phyloP scores from a whole-genome alignment of 2,329 filamentous ascomycete genomes.

The Anthostomella pinea region DNA sequence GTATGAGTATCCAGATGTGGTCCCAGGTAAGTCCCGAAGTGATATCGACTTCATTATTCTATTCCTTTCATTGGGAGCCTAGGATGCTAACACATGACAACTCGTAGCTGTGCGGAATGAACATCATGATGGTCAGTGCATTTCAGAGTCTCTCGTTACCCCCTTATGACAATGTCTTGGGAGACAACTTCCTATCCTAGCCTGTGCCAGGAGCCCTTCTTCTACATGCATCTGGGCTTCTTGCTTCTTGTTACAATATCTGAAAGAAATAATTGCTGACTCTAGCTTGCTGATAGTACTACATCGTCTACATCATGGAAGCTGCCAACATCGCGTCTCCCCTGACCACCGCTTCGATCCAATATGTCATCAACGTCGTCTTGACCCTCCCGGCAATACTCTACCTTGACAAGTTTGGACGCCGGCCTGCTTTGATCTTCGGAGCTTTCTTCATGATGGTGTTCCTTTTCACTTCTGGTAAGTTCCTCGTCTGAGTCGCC shows the following conservation, averaged over 20 bases:
- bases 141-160: too few relatives aligned
- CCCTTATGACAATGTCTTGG: too few relatives aligned
- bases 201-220: too few relatives aligned
- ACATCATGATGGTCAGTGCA: slow-evolving; percentile 60
- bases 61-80: too few relatives aligned
- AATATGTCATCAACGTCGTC: slow-evolving; percentile 62
- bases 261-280: too few relatives aligned
- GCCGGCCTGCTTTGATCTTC: slow-evolving; percentile 53
- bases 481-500: background rate
- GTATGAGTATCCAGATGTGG: slow-evolving; percentile 59
- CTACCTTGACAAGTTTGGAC: slow-evolving; percentile 57
- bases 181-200: too few relatives aligned
- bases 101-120: slow-evolving; percentile 45
- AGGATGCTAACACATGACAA: slow-evolving; percentile 1
- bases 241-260: too few relatives aligned
- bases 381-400: slow-evolving; percentile 59
- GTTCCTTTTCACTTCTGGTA: slow-evolving; percentile 60
- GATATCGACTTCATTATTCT: too few relatives aligned
- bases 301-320: slow-evolving; percentile 60
- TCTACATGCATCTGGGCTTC: too few relatives aligned
- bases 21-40: slow-evolving; percentile 48
- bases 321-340: slow-evolving; percentile 54
- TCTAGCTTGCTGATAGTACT: too few relatives aligned
- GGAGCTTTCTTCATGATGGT: slow-evolving; percentile 58
- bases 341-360: slow-evolving; percentile 58